Conservation (phyloP, 1,139 yeast species). For the Lodderomyces beijingensis region DNA sequence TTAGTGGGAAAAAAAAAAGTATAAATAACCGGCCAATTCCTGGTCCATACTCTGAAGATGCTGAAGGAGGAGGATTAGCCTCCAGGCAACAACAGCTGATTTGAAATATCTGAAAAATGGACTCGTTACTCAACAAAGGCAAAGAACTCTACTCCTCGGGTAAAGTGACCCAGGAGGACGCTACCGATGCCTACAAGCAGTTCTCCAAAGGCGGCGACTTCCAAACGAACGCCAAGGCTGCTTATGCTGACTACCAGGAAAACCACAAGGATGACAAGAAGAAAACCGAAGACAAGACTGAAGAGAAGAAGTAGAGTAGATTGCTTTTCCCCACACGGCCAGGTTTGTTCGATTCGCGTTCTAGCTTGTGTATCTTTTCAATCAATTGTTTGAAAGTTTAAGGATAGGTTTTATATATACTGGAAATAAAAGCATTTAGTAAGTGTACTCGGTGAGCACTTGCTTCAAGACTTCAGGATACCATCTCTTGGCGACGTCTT, state of each 20-base stretch:
- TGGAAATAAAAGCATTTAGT: constrained; percentile 2
- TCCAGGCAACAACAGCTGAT: too few relatives aligned
- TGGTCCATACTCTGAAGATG: too few relatives aligned
- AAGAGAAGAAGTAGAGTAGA: background rate
- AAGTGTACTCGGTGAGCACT: constrained; percentile 19
- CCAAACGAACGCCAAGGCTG: constrained; percentile 32
- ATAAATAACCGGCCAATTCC: too few relatives aligned
- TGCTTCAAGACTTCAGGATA: constrained; percentile 48
- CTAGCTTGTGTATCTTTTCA: too few relatives aligned
- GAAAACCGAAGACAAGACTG: constrained; percentile 1
- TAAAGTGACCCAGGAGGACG: constrained; percentile 23
- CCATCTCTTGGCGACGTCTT: constrained; percentile 63
- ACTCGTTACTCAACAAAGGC: constrained; percentile 14
- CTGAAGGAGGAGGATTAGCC: too few relatives aligned
- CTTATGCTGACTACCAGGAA: constrained; percentile 23
- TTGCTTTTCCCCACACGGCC: too few relatives aligned
- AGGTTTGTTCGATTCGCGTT: too few relatives aligned
- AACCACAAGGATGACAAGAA: constrained; percentile 15
- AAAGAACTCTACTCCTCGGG: constrained; percentile 13
- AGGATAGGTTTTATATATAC: too few relatives aligned
- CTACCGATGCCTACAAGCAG: constrained; percentile 30
- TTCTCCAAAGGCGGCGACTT: constrained; percentile 27
- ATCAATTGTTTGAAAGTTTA: too few relatives aligned
- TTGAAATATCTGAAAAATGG: constrained; percentile 12
- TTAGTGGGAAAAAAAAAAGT: too few relatives aligned